Evolutionary conservation across 371 early-diverging fungal species (phyloP).

Genomic region (Apophysomyces variabilis): DNA sequence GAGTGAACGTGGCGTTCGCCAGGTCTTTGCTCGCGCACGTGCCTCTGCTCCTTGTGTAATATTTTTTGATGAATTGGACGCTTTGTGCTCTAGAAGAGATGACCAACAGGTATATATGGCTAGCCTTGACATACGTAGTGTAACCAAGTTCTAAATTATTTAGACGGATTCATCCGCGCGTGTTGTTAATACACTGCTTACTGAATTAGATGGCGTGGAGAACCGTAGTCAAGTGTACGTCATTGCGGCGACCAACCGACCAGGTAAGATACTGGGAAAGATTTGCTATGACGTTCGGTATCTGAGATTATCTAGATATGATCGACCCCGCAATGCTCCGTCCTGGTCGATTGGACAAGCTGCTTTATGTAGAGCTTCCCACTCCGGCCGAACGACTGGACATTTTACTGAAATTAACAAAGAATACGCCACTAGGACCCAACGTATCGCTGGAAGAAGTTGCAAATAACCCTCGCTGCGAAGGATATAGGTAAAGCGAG

Average conservation of each 20-base stretch:
- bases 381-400: slow-evolving; percentile 82
- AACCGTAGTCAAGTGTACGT: slow-evolving; percentile 92
- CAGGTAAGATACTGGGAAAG: slow-evolving; percentile 45
- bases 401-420: slow-evolving; percentile 85
- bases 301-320: slow-evolving; percentile 65
- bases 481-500: slow-evolving; percentile 62
- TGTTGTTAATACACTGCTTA: slow-evolving; percentile 98
- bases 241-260: slow-evolving; percentile 99
- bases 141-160: neutral
- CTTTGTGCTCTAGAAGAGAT: slow-evolving; percentile 81
- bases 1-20: slow-evolving; percentile 97
- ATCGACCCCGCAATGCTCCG: slow-evolving; percentile 99
- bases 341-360: slow-evolving; percentile 99
- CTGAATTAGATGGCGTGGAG: slow-evolving; percentile 98
- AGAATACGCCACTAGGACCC: slow-evolving; percentile 77
- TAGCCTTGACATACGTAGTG: no score
- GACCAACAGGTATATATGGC: slow-evolving; percentile 71
- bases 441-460: slow-evolving; percentile 76
- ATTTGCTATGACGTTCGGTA: neutral
- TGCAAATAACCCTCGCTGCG: slow-evolving; percentile 75
- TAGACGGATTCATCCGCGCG: slow-evolving; percentile 91
- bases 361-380: slow-evolving; percentile 96
- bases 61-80: slow-evolving; percentile 99
- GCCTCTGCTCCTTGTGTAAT: slow-evolving; percentile 96
- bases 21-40: slow-evolving; percentile 97